Conservation (phyloP, 2,329 filamentous ascomycete species). For the Penicillium sp. region DNA sequence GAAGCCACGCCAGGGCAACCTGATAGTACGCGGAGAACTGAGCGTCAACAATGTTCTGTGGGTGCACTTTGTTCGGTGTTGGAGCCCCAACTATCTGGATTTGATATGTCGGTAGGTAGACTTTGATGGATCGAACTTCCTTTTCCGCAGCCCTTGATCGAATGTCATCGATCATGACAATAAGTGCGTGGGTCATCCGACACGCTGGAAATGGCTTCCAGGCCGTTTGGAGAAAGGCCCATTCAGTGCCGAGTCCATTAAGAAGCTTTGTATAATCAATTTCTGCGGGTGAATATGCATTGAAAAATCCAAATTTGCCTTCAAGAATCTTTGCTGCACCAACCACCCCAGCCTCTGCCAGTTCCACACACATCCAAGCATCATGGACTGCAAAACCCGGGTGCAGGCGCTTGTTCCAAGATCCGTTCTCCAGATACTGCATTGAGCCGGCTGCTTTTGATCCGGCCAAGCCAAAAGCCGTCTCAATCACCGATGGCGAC, state of each 20-base stretch:
- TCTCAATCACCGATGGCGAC: conserved; percentile 21
- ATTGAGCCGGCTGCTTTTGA: conserved; percentile 36
- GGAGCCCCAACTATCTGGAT: conserved; percentile 26
- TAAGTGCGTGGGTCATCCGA: neutral
- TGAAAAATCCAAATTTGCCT: neutral
- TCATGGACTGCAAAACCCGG: conserved; percentile 38
- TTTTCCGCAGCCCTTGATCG: neutral
- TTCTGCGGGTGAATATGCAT: neutral
- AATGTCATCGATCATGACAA: neutral
- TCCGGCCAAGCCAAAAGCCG: conserved; percentile 35
- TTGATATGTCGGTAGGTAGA: neutral
- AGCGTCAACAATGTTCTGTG: conserved; percentile 31
- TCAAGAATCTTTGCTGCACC: neutral
- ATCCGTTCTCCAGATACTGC: conserved; percentile 38
- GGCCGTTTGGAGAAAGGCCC: neutral
- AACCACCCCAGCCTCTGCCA: conserved; percentile 33
- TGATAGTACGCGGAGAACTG: conserved; percentile 35
- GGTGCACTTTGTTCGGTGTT: conserved; percentile 33
- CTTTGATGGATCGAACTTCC: neutral
- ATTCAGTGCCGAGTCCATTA: neutral
- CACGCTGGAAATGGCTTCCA: neutral
- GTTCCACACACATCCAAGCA: conserved; percentile 32
- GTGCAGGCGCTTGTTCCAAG: conserved; percentile 37
- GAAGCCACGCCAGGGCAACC: conserved; percentile 20
- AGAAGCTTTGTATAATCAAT: neutral